Evolutionary conservation across 2,329 filamentous ascomycete genomes (phyloP).

Genomic region (Bipolaris oryzae): DNA sequence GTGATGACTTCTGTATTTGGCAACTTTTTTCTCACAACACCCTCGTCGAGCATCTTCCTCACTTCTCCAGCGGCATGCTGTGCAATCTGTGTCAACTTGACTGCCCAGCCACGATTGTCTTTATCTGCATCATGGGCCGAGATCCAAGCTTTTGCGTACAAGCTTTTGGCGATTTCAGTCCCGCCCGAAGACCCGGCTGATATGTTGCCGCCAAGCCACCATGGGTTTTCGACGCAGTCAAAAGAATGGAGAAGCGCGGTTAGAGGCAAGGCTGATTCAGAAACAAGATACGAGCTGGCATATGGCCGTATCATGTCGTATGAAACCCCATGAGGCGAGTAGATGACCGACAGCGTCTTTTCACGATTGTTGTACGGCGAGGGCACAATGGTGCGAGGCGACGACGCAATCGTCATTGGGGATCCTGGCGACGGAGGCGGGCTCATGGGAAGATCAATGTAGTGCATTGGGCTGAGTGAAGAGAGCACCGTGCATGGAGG

Average conservation of each 20-base stretch:
- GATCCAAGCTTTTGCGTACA: constrained; percentile 65
- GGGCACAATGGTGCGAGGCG: constrained; percentile 41
- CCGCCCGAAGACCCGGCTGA: constrained; percentile 64
- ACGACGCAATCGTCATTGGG: constrained; percentile 41
- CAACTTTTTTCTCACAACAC: constrained; percentile 14
- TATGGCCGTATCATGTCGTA: constrained; percentile 62
- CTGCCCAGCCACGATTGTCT: constrained; percentile 59
- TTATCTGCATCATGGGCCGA: constrained; percentile 67
- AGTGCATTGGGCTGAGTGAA: constrained; percentile 35
- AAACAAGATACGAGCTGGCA: constrained; percentile 61
- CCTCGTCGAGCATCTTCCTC: constrained; percentile 35
- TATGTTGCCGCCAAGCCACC: constrained; percentile 67
- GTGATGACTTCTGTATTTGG: constrained; percentile 28
- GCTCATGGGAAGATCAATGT: constrained; percentile 48
- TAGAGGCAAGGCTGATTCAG: constrained; percentile 64
- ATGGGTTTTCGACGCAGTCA: constrained; percentile 63
- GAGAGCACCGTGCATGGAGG: constrained; percentile 57
- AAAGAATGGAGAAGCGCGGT: constrained; percentile 70
- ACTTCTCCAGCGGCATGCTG: constrained; percentile 41
- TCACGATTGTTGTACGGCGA: constrained; percentile 44
- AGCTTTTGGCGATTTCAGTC: constrained; percentile 59
- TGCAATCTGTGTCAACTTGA: constrained; percentile 57
- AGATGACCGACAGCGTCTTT: constrained; percentile 65
- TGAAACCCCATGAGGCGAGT: constrained; percentile 67
- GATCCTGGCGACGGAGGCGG: constrained; percentile 44